Conservation (phyloP, 768 basidiomycete genomes). For the Tephrocybe rancida region DNA sequence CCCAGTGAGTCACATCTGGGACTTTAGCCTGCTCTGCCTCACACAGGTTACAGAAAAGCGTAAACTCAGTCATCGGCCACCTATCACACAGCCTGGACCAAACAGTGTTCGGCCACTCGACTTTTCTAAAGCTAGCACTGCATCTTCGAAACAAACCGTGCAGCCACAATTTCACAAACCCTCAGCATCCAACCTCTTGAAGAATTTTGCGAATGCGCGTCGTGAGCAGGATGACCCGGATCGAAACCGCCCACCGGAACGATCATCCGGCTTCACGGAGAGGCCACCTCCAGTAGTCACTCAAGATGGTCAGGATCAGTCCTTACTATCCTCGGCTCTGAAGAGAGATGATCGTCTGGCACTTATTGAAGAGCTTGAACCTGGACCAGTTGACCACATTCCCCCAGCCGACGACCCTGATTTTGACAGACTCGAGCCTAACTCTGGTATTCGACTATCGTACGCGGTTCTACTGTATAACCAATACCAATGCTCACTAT, state of each 20-base stretch:
- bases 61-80: constrained; percentile 35
- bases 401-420: constrained; percentile 71
- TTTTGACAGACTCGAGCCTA: constrained; percentile 85
- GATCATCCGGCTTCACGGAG: constrained; percentile 39
- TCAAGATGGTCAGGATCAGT: background rate
- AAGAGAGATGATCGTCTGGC: constrained; percentile 65
- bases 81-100: background rate
- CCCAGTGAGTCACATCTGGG: constrained; percentile 49
- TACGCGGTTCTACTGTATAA: constrained; percentile 40
- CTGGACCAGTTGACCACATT: constrained; percentile 78
- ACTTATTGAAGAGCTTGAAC: constrained; percentile 73
- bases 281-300: constrained; percentile 24
- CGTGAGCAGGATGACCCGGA: constrained; percentile 17
- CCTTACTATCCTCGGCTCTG: constrained; percentile 9
- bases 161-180: constrained; percentile 30
- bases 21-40: background rate
- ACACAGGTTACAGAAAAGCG: constrained; percentile 35
- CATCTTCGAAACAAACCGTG: background rate
- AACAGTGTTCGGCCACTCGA: background rate
- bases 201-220: constrained; percentile 46
- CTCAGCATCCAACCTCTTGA: constrained; percentile 54
- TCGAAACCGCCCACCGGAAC: constrained; percentile 15
- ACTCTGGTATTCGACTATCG: constrained; percentile 86
- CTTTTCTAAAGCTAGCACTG: constrained; percentile 2
- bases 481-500: constrained; percentile 3